Conservation (phyloP, 2,329 filamentous ascomycete species). For the Hypoxylon sp. region DNA sequence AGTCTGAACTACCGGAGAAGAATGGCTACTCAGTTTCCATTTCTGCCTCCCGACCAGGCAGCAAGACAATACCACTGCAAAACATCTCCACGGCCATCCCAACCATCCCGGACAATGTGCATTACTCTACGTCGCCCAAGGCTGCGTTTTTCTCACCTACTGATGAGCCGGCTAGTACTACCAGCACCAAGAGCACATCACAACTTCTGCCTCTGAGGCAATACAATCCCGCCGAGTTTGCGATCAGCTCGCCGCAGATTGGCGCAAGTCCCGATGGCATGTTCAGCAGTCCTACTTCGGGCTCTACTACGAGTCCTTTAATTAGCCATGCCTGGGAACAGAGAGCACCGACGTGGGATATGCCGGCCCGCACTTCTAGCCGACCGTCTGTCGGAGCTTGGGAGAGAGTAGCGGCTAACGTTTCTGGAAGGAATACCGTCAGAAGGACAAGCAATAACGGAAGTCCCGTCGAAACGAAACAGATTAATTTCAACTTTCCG, state of each 20-base stretch:
- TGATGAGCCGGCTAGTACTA: constrained; percentile 45
- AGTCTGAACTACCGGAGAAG: constrained; percentile 10
- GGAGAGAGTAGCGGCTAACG: constrained; percentile 30
- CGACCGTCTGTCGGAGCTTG: constrained; percentile 23
- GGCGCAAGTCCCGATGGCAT: constrained; percentile 25
- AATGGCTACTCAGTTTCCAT: constrained; percentile 7
- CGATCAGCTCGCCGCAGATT: constrained; percentile 34
- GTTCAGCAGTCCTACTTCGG: constrained; percentile 43
- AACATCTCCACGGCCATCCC: constrained; percentile 41
- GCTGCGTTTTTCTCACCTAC: constrained; percentile 43
- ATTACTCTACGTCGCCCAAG: constrained; percentile 46
- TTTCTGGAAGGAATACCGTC: constrained; percentile 36
- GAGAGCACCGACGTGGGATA: constrained; percentile 39
- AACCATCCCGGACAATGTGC: constrained; percentile 42
- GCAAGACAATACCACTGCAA: constrained; percentile 33
- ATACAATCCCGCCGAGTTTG: constrained; percentile 47
- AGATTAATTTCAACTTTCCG: constrained; percentile 43
- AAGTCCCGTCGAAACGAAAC: constrained; percentile 44
- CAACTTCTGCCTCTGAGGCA: constrained; percentile 45
- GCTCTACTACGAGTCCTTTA: constrained; percentile 43
- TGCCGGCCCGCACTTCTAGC: constrained; percentile 34
- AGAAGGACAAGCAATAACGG: constrained; percentile 38
- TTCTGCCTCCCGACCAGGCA: constrained; percentile 23
- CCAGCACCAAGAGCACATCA: constrained; percentile 44
- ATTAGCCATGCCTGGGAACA: constrained; percentile 45